phyloP scores from a whole-genome alignment of 2,329 filamentous ascomycete genomes.

The Pestalotiopsis sp. region DNA sequence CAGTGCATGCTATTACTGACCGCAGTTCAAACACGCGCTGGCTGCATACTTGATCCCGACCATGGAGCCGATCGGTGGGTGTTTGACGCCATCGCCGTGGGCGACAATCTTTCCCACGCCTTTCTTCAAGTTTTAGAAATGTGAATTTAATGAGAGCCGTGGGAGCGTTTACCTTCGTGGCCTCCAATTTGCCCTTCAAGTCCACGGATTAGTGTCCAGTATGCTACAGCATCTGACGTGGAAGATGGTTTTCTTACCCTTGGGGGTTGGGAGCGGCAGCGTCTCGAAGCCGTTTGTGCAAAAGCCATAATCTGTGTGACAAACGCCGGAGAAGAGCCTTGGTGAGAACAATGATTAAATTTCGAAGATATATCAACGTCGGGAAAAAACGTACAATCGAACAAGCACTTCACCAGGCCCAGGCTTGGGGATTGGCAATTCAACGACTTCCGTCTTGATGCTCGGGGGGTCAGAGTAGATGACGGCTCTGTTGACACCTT shows the following conservation, averaged over 20 bases:
- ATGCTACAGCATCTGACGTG: not conserved
- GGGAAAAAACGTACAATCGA: not conserved
- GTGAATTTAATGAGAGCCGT: not conserved
- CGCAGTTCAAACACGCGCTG: slow-evolving; percentile 56
- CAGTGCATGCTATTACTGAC: slow-evolving; percentile 30
- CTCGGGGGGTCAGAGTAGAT: not conserved
- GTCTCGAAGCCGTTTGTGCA: slow-evolving; percentile 9
- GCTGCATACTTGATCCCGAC: slow-evolving; percentile 73
- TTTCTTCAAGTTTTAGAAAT: not conserved
- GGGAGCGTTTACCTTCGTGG: slow-evolving; percentile 63
- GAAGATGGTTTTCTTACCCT: not conserved
- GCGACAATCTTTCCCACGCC: slow-evolving; percentile 25
- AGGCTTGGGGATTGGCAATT: slow-evolving; percentile 5
- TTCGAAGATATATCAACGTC: not conserved
- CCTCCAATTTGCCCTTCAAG: slow-evolving; percentile 64
- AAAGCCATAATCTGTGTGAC: slow-evolving; percentile 16
- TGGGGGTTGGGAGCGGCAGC: not conserved
- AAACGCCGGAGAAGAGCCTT: slow-evolving; percentile 11
- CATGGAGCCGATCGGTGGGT: slow-evolving; percentile 57
- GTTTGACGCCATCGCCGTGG: slow-evolving; percentile 58
- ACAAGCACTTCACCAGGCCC: slow-evolving; percentile 13
- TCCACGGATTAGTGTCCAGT: slow-evolving; percentile 43
- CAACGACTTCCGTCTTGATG: not conserved
- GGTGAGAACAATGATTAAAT: not conserved
- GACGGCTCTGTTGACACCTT: not conserved